Percentiles rank a stretch among this genome's conserved stretches.
These are phyloP conservation scores for Aureobasidium sp. DNA, from an alignment of 2,329 filamentous ascomycete species.

Conservation along the genomic window DNA sequence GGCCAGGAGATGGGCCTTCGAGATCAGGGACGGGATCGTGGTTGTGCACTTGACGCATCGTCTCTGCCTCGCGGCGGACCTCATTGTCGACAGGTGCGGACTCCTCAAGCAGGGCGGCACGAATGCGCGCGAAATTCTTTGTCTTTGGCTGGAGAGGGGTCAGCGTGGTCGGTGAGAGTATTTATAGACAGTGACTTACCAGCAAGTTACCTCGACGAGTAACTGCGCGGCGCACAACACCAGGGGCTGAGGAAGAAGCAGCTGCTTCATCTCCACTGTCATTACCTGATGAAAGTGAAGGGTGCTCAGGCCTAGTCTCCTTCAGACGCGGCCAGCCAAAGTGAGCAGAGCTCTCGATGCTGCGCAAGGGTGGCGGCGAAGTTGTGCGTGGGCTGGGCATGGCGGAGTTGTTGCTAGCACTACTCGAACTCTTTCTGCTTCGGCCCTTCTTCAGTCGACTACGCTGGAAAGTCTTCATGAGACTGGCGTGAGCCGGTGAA, in stretches of 20 bases:
- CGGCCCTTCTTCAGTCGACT: slow-evolving; percentile 43
- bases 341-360: slow-evolving; percentile 41
- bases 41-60: slow-evolving; percentile 89
- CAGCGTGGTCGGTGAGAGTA: background rate
- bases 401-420: slow-evolving; percentile 54
- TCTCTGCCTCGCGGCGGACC: slow-evolving; percentile 82
- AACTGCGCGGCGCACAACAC: slow-evolving; percentile 73
- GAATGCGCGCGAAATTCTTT: slow-evolving; percentile 88
- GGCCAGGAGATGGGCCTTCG: slow-evolving; percentile 32
- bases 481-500: slow-evolving; percentile 64
- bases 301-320: slow-evolving; percentile 83
- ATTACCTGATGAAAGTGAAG: slow-evolving; percentile 70
- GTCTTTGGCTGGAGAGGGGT: slow-evolving; percentile 67
- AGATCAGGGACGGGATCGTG: slow-evolving; percentile 53
- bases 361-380: slow-evolving; percentile 61
- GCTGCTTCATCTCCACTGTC: slow-evolving; percentile 65
- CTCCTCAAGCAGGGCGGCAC: slow-evolving; percentile 83
- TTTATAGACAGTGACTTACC: slow-evolving; percentile 42
- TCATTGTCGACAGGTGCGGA: slow-evolving; percentile 80
- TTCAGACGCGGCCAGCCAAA: slow-evolving; percentile 34
- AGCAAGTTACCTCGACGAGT: slow-evolving; percentile 82
- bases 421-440: slow-evolving; percentile 56
- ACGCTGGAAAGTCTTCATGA: slow-evolving; percentile 74
- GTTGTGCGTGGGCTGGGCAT: slow-evolving; percentile 61
- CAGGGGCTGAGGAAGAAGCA: slow-evolving; percentile 47